These are phyloP conservation scores for Chlorella sp. DNA, from an alignment of 139 green algal genomes.

Conservation along the genomic window DNA sequence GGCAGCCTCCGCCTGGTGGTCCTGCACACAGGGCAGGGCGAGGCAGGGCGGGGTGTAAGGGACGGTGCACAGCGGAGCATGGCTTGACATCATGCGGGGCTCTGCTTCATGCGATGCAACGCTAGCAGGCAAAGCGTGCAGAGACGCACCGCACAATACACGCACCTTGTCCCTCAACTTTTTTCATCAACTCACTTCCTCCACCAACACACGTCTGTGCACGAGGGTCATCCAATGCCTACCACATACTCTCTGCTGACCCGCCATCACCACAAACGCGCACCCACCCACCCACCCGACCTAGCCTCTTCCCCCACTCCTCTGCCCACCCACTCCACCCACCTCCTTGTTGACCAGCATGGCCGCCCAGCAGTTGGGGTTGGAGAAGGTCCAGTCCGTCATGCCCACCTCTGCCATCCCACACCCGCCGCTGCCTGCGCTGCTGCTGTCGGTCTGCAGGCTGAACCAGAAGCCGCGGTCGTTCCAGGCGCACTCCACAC, in stretches of 20 bases:
- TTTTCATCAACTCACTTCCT: neutral
- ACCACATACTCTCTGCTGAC: too few species aligned
- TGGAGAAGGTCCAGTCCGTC: slow-evolving; percentile 32
- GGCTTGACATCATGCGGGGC: too few species aligned
- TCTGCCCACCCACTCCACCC: neutral
- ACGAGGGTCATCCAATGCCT: too few species aligned
- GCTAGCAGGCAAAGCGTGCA: neutral
- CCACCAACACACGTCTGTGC: too few species aligned
- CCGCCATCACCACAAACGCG: too few species aligned
- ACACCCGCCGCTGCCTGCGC: neutral
- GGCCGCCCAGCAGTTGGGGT: slow-evolving; percentile 30
- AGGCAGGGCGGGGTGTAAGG: neutral
- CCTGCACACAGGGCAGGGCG: neutral
- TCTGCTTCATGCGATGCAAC: too few species aligned
- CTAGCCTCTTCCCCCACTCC: too few species aligned
- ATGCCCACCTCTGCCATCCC: slow-evolving; percentile 32
- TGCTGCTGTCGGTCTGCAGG: slow-evolving; percentile 27
- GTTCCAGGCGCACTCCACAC: slow-evolving; percentile 82
- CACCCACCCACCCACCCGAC: too few species aligned
- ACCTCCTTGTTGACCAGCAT: slow-evolving; percentile 13
- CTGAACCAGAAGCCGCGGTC: slow-evolving; percentile 67
- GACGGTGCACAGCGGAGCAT: too few species aligned
- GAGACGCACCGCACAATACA: neutral
- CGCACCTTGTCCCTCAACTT: too few species aligned
- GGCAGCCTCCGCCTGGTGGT: neutral